Percentiles rank a stretch among this genome's conserved stretches.
These are phyloP conservation scores for Hyaloperonospora arabidopsidis DNA, from an alignment of 352 stramenopile genomes.

Conservation along the genomic window DNA sequence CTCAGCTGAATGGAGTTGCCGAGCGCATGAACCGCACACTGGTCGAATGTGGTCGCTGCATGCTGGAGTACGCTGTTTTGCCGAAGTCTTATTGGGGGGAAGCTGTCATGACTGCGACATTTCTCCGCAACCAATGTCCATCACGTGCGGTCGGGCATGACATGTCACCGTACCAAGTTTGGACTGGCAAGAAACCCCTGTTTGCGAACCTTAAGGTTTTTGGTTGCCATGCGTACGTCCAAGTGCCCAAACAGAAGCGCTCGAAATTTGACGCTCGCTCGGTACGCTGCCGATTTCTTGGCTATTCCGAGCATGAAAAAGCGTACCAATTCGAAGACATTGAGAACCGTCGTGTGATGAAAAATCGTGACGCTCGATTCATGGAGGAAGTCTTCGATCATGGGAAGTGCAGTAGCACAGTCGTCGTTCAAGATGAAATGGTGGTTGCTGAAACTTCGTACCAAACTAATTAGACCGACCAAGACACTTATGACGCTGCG, in stretches of 20 bases:
- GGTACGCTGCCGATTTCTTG: neutral
- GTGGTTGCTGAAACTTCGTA: too few species aligned
- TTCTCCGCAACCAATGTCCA: neutral
- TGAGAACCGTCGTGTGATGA: neutral
- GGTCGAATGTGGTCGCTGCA: too few species aligned
- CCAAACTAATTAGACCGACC: too few species aligned
- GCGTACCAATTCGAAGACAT: neutral
- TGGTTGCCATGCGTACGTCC: neutral
- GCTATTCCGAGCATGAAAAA: neutral
- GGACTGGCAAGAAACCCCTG: neutral
- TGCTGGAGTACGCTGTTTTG: too few species aligned
- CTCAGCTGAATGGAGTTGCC: neutral
- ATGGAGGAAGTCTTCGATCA: neutral
- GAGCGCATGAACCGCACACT: neutral
- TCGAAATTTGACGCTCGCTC: neutral
- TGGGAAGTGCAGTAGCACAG: too few species aligned
- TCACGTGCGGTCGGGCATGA: neutral
- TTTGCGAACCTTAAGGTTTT: neutral
- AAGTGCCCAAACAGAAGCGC: neutral
- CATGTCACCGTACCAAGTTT: neutral
- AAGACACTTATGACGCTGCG: too few species aligned
- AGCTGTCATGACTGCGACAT: too few species aligned
- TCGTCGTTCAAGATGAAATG: too few species aligned
- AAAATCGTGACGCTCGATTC: neutral
- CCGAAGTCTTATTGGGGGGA: neutral